Base-by-base conservation (phyloP, 2,329 filamentous ascomycete genomes). In the Thyridium curvatum region DNA sequence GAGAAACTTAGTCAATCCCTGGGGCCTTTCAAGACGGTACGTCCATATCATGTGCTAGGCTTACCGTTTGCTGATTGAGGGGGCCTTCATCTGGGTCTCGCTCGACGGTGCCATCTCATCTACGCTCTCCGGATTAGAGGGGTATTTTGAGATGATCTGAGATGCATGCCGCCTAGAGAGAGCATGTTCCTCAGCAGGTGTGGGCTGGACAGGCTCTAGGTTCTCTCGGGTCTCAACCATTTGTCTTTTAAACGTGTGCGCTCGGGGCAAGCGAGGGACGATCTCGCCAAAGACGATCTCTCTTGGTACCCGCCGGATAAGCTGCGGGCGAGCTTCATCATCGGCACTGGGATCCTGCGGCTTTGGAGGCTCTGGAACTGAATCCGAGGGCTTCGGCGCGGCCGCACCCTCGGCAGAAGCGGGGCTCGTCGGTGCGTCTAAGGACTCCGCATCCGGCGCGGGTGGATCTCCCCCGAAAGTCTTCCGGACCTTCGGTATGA, bases 181-280 rank as follows among this genome's bases (percentile, higher is more conserved):
- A 10, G 86, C 79, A 53, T 88, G 77, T 48, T 85, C 77, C 60
- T 89, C 85, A 30, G 75, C 74, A 18, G 71, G 63, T 26, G 79
- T 75, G 6, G 77, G 73, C 35, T 81, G 68, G 32, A 79, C 70
- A 33, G 85, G 80, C 42, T 83, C 70, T 39, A 94, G 69, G 52
- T 80, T 82, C 50, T 85, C 79, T 49, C 88, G 76, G 46, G 77
- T 74, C 61, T 95, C 90, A 18, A 87, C 90, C 56, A 85, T 77
- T 59, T 91, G 87, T 51, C 89, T 78, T 60, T 82, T 84, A 62
- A 94, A 89, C 0, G 87, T 94, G 51, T 83, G 78, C 4, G 81
- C 70, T 35, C 87, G 77, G 30, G 88, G 86, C 30, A 95, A 65
- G 13, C 84, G 83, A 14, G 88, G 84, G 13, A 90, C 79, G 14